Evolutionary conservation across 2,329 filamentous ascomycete species (phyloP), one percentile per base, ranked within the genome.

Genomic region (Periconia sp.): DNA sequence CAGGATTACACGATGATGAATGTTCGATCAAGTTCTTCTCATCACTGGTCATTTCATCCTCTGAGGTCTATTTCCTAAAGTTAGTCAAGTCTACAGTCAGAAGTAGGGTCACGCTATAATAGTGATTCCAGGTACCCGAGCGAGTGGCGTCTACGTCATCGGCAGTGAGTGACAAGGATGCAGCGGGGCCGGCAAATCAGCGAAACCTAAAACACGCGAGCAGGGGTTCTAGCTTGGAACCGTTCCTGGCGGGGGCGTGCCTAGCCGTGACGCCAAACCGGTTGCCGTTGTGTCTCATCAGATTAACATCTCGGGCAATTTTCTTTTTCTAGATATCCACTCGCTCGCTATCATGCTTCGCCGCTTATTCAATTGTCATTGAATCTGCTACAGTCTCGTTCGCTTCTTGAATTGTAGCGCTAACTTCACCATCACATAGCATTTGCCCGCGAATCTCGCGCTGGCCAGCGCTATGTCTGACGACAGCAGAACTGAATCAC

Each of bases 391-490:
- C 24, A n/a, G 19, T n/a, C n/a, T n/a, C n/a, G n/a, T n/a, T n/a
- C n/a, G n/a, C n/a, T n/a, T n/a, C n/a, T n/a, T n/a, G n/a, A n/a
- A n/a, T n/a, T n/a, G n/a, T n/a, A n/a, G n/a, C n/a, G n/a, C n/a
- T n/a, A n/a, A n/a, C n/a, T n/a, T n/a, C n/a, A n/a, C n/a, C n/a
- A n/a, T n/a, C n/a, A n/a, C n/a, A n/a, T n/a, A n/a, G n/a, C n/a
- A n/a, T n/a, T n/a, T n/a, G n/a, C n/a, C n/a, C n/a, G n/a, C n/a
- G n/a, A n/a, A n/a, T n/a, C n/a, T n/a, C n/a, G n/a, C n/a, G n/a
- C n/a, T n/a, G n/a, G n/a, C 26, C 15, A 29, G 24, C 37, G 41
- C 42, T 26, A 65, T 63, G 59, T 48, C 51, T 23, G 45, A 51
- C 47, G 42, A 47, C 46, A 43, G 38, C 36, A 44, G 45, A 29